These are phyloP conservation scores for Aspergillus cejpii DNA, from an alignment of 2,329 filamentous ascomycete species.

Conservation along the genomic window DNA sequence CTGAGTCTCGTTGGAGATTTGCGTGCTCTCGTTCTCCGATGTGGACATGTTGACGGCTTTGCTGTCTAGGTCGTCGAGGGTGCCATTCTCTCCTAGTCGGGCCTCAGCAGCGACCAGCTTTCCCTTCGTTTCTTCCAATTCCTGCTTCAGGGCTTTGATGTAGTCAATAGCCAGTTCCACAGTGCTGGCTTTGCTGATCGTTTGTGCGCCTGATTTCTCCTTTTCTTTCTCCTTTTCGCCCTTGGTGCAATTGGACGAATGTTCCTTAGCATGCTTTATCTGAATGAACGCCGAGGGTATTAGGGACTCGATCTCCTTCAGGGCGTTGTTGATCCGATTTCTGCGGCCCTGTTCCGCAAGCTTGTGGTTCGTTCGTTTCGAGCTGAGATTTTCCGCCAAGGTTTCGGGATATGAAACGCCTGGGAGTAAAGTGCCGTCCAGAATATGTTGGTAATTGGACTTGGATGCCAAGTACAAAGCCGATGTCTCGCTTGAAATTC, in stretches of 20 bases:
- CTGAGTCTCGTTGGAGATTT: not conserved
- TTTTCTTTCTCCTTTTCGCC: slow-evolving; percentile 41
- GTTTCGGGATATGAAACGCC: slow-evolving; percentile 87
- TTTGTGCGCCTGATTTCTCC: slow-evolving; percentile 47
- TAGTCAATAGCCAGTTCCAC: slow-evolving; percentile 97
- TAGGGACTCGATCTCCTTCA: slow-evolving; percentile 83
- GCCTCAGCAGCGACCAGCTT: slow-evolving; percentile 60
- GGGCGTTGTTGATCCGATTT: slow-evolving; percentile 88
- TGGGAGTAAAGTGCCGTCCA: slow-evolving; percentile 85
- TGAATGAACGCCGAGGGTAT: slow-evolving; percentile 55
- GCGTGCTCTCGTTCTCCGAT: slow-evolving; percentile 1
- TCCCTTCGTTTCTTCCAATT: slow-evolving; percentile 59
- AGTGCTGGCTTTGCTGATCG: slow-evolving; percentile 89
- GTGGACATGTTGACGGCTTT: not conserved
- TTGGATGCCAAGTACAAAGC: slow-evolving; percentile 82
- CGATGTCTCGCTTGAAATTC: slow-evolving; percentile 52
- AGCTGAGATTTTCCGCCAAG: slow-evolving; percentile 86
- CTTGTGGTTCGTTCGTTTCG: slow-evolving; percentile 95
- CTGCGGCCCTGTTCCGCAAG: slow-evolving; percentile 92
- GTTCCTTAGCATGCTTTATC: slow-evolving; percentile 37
- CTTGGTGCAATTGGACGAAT: slow-evolving; percentile 35
- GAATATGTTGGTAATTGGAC: slow-evolving; percentile 95
- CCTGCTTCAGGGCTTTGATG: slow-evolving; percentile 74
- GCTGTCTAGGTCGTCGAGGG: not conserved
- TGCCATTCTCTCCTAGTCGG: slow-evolving; percentile 40